phyloP scores from a whole-genome alignment of 768 basidiomycete species.

The Tulasnella sp. region DNA sequence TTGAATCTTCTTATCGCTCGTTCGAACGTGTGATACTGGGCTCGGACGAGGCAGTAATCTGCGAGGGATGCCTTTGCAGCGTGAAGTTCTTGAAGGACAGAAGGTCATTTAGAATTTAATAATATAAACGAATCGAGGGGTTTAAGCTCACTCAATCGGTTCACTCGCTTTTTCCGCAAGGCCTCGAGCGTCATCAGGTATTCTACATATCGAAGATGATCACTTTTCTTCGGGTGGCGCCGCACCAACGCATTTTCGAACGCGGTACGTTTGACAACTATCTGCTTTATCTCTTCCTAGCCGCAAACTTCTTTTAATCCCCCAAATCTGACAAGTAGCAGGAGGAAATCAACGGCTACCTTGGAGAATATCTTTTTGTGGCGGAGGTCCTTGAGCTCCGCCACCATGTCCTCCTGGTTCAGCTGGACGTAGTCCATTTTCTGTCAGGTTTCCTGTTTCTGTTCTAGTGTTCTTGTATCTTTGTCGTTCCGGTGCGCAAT shows the following conservation, averaged over 20 bases:
- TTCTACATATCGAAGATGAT: conserved; percentile 82
- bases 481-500: too few relatives aligned
- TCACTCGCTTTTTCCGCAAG: conserved; percentile 61
- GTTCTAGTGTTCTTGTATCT: too few relatives aligned
- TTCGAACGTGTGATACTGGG: conserved; percentile 86
- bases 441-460: background rate
- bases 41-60: conserved; percentile 71
- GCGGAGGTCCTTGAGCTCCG: conserved; percentile 86
- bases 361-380: conserved; percentile 76
- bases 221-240: conserved; percentile 71
- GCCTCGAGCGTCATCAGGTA: conserved; percentile 87
- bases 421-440: conserved; percentile 89
- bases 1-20: conserved; percentile 84
- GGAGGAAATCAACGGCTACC: conserved; percentile 33
- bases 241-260: conserved; percentile 80
- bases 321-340: background rate
- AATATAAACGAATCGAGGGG: background rate
- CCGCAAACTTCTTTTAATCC: background rate
- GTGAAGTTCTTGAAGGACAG: conserved; percentile 7
- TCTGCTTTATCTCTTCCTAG: conserved; percentile 70
- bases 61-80: conserved; percentile 51
- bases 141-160: conserved; percentile 50
- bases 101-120: too few relatives aligned
- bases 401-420: conserved; percentile 94
- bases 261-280: conserved; percentile 71